These are phyloP conservation scores for Phytophthora megakarya DNA, from an alignment of 352 stramenopile genomes.

Conservation along the genomic window DNA sequence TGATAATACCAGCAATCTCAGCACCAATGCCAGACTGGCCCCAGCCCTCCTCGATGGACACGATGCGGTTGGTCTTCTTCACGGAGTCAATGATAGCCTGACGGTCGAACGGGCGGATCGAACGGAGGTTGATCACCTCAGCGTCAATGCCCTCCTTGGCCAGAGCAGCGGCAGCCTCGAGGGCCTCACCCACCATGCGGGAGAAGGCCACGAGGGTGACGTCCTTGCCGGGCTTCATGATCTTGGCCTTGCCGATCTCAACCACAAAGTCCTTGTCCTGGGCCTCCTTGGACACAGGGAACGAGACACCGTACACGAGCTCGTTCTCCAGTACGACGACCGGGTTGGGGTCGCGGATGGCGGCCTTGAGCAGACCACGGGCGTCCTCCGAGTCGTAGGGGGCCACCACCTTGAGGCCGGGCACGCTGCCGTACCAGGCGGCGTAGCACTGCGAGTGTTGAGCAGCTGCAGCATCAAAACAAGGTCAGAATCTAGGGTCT, in stretches of 20 bases:
- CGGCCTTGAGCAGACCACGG: constrained; percentile 98
- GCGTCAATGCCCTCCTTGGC: constrained; percentile 94
- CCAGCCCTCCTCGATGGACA: constrained; percentile 98
- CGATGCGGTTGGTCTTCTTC: constrained; percentile 98
- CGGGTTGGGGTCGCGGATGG: constrained; percentile 99
- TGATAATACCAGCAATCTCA: constrained; percentile 97
- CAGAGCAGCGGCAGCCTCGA: constrained; percentile 96
- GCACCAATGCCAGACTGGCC: constrained; percentile 97
- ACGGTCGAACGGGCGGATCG: constrained; percentile 96
- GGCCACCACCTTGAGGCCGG: constrained; percentile 98
- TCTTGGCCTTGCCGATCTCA: constrained; percentile 99
- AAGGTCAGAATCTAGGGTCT: background rate
- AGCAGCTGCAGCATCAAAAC: constrained; percentile 56
- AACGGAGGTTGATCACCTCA: constrained; percentile 96
- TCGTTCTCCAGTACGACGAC: constrained; percentile 99
- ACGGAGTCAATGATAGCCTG: constrained; percentile 97
- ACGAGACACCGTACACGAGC: constrained; percentile 97
- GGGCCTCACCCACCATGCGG: constrained; percentile 95
- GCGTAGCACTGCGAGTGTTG: constrained; percentile 99
- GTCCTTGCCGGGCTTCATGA: constrained; percentile 96
- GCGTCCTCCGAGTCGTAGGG: constrained; percentile 98
- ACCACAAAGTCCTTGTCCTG: constrained; percentile 98
- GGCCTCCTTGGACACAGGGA: constrained; percentile 97
- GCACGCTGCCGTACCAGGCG: constrained; percentile 97
- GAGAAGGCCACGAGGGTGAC: constrained; percentile 99